These are phyloP conservation scores for Aspergillus carlsbadensis DNA, from an alignment of 495 filamentous ascomycete genomes.

Conservation along the genomic window DNA sequence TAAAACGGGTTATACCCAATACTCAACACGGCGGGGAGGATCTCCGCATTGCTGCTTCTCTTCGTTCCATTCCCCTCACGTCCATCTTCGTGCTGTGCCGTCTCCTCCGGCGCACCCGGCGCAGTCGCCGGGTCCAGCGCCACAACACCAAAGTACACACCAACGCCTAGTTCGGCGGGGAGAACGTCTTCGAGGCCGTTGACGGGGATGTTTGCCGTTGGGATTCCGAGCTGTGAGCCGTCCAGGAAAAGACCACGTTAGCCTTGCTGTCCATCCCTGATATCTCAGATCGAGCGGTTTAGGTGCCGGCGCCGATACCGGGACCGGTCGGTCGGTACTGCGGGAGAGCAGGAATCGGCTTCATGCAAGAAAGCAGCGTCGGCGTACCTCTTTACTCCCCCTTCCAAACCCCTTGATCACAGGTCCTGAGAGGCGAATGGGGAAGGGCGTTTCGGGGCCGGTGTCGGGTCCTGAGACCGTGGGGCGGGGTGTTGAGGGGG, in stretches of 20 bases:
- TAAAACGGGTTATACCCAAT: constrained; percentile 97
- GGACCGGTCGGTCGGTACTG: too few species aligned
- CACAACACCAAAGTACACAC: constrained; percentile 92
- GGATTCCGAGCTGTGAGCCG: constrained; percentile 72
- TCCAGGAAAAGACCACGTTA: neutral
- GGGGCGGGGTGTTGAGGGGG: constrained; percentile 51
- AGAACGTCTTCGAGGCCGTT: constrained; percentile 68
- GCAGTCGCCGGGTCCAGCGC: constrained; percentile 49
- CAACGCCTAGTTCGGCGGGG: constrained; percentile 59
- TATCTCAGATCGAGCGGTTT: too few species aligned
- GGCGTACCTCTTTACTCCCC: constrained; percentile 77
- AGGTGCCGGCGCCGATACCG: too few species aligned
- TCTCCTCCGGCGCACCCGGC: neutral
- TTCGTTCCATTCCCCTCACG: neutral
- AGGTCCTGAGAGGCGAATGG: constrained; percentile 73
- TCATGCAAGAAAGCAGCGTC: neutral
- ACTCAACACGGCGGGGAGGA: constrained; percentile 88
- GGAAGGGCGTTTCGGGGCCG: constrained; percentile 77
- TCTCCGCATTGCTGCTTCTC: constrained; percentile 26
- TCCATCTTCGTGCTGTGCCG: too few species aligned
- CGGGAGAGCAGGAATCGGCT: too few species aligned
- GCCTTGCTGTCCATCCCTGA: too few species aligned
- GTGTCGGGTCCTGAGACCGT: constrained; percentile 63
- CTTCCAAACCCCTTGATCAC: constrained; percentile 94
- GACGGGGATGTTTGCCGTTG: constrained; percentile 93